phyloP scores from a whole-genome alignment of 2,329 filamentous ascomycete species.

The Chaetothyriales sp. region DNA sequence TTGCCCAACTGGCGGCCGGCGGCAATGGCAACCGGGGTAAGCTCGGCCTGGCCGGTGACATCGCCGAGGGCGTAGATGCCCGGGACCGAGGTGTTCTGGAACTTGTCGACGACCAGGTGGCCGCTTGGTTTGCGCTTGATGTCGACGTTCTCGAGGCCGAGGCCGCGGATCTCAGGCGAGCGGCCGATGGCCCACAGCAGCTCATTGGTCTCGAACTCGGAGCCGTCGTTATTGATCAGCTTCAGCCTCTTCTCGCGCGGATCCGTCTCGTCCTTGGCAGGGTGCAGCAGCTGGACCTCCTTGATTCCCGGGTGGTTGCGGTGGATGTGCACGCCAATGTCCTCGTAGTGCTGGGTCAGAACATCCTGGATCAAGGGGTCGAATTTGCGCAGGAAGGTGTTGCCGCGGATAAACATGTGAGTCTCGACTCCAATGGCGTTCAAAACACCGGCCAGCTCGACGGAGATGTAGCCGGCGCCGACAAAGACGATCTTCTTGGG shows the following conservation, averaged over 20 bases:
- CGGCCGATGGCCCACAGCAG: constrained; percentile 37
- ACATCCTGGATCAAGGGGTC: constrained; percentile 39
- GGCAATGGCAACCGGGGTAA: constrained; percentile 39
- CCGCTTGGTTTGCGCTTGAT: constrained; percentile 27
- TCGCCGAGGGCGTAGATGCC: constrained; percentile 38
- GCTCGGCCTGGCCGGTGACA: constrained; percentile 35
- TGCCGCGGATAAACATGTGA: constrained; percentile 36
- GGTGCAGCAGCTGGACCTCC: constrained; percentile 29
- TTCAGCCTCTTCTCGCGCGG: constrained; percentile 33
- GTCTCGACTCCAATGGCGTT: constrained; percentile 35
- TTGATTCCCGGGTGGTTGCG: constrained; percentile 32
- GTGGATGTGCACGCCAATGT: constrained; percentile 34
- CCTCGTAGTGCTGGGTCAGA: constrained; percentile 37
- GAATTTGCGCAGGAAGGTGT: constrained; percentile 36
- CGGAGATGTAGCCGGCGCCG: constrained; percentile 37
- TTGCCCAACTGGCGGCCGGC: constrained; percentile 36
- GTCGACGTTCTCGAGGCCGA: constrained; percentile 28
- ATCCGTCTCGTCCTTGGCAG: constrained; percentile 27
- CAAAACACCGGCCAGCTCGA: constrained; percentile 37
- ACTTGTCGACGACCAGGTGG: constrained; percentile 34
- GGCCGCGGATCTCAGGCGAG: constrained; percentile 29
- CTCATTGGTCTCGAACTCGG: constrained; percentile 33
- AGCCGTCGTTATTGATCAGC: constrained; percentile 28
- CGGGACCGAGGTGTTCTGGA: constrained; percentile 33
- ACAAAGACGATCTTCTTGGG: constrained; percentile 36